These are phyloP conservation scores for Penicillium canescens DNA, from an alignment of 495 filamentous ascomycete species.

Conservation along the genomic window DNA sequence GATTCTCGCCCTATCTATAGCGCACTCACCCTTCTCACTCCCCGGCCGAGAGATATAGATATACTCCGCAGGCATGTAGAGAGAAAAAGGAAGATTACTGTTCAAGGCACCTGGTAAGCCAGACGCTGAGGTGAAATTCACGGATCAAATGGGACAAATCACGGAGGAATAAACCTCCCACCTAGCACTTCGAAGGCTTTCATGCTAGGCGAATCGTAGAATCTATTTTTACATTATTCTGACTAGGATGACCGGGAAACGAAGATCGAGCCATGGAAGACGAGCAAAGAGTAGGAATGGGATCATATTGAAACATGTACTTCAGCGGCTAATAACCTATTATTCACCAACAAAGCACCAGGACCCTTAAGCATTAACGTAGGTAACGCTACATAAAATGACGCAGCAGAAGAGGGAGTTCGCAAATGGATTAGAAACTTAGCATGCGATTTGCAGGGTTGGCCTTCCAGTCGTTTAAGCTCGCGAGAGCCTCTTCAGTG, in stretches of 20 bases:
- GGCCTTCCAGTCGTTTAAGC: not conserved
- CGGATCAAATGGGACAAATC: slow-evolving; percentile 2
- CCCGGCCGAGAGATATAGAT: no score
- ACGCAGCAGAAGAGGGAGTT: not conserved
- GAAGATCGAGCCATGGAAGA: no score
- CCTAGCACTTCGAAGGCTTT: no score
- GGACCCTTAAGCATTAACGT: not conserved
- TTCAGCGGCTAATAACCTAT: not conserved
- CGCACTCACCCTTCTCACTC: no score
- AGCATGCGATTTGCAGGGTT: not conserved
- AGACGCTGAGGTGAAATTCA: slow-evolving; percentile 2
- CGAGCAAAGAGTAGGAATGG: no score
- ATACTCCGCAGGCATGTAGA: no score
- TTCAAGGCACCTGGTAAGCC: slow-evolving; percentile 20
- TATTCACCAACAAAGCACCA: not conserved
- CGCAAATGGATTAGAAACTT: not conserved
- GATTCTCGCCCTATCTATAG: no score
- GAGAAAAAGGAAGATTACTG: slow-evolving; percentile 12
- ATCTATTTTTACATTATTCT: no score
- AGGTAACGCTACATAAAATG: not conserved
- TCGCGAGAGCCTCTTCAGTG: not conserved
- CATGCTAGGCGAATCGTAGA: no score
- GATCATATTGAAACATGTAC: slow-evolving; percentile 6
- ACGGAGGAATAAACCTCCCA: not conserved
- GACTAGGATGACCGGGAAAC: no score